phyloP scores from a whole-genome alignment of 108 stramenopile genomes.

The Nitzschia inconspicua region DNA sequence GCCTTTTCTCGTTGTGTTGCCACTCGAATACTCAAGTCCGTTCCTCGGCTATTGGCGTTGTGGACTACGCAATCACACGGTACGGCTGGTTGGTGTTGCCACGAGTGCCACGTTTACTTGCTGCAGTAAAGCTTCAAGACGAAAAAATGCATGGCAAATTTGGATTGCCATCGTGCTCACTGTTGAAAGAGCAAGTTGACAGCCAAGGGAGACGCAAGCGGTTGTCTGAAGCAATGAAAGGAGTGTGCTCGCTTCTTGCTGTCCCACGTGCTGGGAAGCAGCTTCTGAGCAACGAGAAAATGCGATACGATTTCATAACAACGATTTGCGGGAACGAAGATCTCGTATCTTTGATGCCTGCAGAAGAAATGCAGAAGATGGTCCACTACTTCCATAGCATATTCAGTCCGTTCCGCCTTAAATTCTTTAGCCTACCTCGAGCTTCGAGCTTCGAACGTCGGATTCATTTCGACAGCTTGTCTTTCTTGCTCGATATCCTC shows the following conservation, averaged over 20 bases:
- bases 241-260: conserved; percentile 65
- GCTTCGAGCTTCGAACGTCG: conserved; percentile 38
- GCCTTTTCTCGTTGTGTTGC: conserved; percentile 74
- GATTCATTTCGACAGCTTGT: conserved; percentile 48
- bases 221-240: conserved; percentile 84
- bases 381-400: conserved; percentile 74
- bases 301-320: conserved; percentile 54
- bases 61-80: conserved; percentile 77
- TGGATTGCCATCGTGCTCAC: conserved; percentile 67
- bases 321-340: conserved; percentile 68
- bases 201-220: conserved; percentile 72
- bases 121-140: conserved; percentile 63
- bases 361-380: conserved; percentile 84
- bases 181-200: conserved; percentile 53
- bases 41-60: conserved; percentile 62
- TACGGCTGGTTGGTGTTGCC: conserved; percentile 74
- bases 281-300: conserved; percentile 40
- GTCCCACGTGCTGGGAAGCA: conserved; percentile 57
- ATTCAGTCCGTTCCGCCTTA: conserved; percentile 69
- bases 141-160: conserved; percentile 51
- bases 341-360: conserved; percentile 64
- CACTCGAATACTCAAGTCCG: conserved; percentile 85
- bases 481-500: conserved; percentile 55
- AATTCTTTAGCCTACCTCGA: conserved; percentile 57
- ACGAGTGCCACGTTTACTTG: conserved; percentile 55